Evolutionary conservation across 129 eudicot genomes (phyloP).

Genomic region (Glebionis coronaria): DNA sequence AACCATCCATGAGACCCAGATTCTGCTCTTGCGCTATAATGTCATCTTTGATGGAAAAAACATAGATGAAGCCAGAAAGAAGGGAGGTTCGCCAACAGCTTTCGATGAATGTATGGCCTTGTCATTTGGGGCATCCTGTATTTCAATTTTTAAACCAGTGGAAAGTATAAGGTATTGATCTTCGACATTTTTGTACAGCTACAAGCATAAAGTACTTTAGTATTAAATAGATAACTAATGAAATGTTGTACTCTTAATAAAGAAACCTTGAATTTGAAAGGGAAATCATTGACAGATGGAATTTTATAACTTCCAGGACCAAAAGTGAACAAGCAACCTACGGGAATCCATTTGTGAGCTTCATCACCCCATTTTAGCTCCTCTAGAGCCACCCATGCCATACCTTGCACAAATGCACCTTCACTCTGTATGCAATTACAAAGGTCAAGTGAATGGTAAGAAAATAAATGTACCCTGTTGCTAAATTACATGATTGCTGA

Average conservation of each 20-base stretch:
- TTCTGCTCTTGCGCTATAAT: slow-evolving; percentile 77
- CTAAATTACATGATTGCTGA: too few relatives aligned
- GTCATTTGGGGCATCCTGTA: slow-evolving; percentile 69
- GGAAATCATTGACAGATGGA: slow-evolving; percentile 87
- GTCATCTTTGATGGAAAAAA: too few relatives aligned
- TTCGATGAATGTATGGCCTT: slow-evolving; percentile 92
- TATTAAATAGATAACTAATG: neutral
- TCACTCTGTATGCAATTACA: too few relatives aligned
- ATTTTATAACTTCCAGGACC: slow-evolving; percentile 96
- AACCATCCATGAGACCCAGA: slow-evolving; percentile 66
- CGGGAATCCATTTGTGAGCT: slow-evolving; percentile 86
- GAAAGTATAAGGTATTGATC: too few relatives aligned
- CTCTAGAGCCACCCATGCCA: slow-evolving; percentile 96
- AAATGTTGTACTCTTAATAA: slow-evolving; percentile 65
- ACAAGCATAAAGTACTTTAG: neutral
- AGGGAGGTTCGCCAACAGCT: too few relatives aligned
- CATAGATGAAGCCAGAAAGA: too few relatives aligned
- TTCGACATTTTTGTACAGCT: too few relatives aligned
- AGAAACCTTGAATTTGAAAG: slow-evolving; percentile 75
- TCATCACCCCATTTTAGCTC: slow-evolving; percentile 97
- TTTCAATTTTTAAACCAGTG: too few relatives aligned
- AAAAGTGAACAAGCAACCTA: slow-evolving; percentile 74
- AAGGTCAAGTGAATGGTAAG: too few relatives aligned
- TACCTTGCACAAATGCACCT: slow-evolving; percentile 95
- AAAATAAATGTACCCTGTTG: too few relatives aligned